These are phyloP conservation scores for Boletus rubescentipes DNA, from an alignment of 768 basidiomycete species.

Conservation along the genomic window DNA sequence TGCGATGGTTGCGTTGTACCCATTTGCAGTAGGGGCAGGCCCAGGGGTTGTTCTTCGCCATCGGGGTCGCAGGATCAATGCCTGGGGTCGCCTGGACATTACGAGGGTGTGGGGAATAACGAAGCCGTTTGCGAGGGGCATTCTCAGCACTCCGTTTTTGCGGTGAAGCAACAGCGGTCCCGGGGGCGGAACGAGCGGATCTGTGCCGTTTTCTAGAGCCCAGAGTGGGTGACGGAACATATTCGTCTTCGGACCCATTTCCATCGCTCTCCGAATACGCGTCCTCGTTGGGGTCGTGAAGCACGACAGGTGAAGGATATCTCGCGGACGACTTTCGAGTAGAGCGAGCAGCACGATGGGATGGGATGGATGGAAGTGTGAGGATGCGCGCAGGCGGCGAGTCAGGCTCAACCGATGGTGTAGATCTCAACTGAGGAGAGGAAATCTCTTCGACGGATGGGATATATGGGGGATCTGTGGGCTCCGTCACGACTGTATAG, in stretches of 20 bases:
- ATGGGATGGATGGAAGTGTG: neutral
- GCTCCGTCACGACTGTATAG: neutral
- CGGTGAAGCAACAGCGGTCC: neutral
- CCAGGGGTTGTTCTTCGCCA: constrained; percentile 35
- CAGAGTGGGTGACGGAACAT: constrained; percentile 39
- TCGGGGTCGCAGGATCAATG: constrained; percentile 14
- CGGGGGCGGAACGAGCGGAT: constrained; percentile 1
- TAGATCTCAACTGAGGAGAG: constrained; percentile 2
- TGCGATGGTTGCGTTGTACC: constrained; percentile 48
- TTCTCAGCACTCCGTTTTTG: constrained; percentile 7
- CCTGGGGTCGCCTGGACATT: constrained; percentile 42
- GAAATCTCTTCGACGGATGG: constrained; percentile 7
- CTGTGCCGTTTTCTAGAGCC: constrained; percentile 36
- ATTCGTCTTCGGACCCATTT: constrained; percentile 44
- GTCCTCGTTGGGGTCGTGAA: constrained; percentile 27
- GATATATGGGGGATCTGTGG: constrained; percentile 14
- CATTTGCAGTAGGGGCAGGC: constrained; percentile 49
- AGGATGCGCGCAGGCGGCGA: neutral
- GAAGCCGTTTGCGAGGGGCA: constrained; percentile 25
- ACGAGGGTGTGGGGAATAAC: constrained; percentile 41
- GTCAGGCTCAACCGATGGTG: neutral
- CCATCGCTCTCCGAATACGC: constrained; percentile 39
- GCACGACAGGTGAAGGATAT: neutral
- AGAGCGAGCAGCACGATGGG: constrained; percentile 15
- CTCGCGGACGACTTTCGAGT: constrained; percentile 7